phyloP scores from a whole-genome alignment of 2,329 filamentous ascomycete genomes.

The Acrocalymma vagum region DNA sequence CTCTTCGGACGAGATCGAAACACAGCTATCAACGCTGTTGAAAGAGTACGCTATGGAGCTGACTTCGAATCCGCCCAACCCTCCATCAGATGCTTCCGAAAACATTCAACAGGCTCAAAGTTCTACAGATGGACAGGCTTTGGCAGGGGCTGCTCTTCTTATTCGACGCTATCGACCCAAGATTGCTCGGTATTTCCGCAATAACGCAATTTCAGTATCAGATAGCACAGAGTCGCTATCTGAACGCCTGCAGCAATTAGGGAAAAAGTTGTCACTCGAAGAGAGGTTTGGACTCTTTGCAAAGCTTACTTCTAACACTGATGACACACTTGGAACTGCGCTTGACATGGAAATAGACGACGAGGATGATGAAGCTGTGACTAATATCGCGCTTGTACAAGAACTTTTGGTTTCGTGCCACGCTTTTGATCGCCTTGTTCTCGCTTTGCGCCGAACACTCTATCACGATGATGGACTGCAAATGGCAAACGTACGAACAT shows the following conservation, averaged over 20 bases:
- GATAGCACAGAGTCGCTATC: constrained; percentile 1
- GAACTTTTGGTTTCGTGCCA: constrained; percentile 10
- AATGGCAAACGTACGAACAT: constrained; percentile 6
- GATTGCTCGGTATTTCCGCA: constrained; percentile 14
- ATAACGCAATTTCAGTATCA: constrained; percentile 6
- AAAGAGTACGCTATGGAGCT: constrained; percentile 13
- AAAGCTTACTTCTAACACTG: too few species aligned
- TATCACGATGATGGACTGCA: constrained; percentile 3
- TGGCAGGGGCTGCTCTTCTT: constrained; percentile 6
- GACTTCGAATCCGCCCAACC: background rate
- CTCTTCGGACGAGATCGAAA: constrained; percentile 5
- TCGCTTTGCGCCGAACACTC: constrained; percentile 6
- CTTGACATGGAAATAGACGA: background rate
- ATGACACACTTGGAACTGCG: too few species aligned
- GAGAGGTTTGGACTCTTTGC: constrained; percentile 9
- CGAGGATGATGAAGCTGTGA: constrained; percentile 4
- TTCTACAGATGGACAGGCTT: background rate
- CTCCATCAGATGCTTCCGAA: background rate
- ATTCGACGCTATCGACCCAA: constrained; percentile 14
- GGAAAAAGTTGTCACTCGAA: constrained; percentile 7
- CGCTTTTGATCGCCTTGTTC: constrained; percentile 7
- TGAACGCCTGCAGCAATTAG: constrained; percentile 4
- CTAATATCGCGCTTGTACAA: constrained; percentile 1
- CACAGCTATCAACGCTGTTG: constrained; percentile 3
- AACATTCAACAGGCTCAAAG: background rate